These are phyloP conservation scores for Urostyla sp. DNA, from an alignment of 73 alveolate genomes.

Conservation along the genomic window DNA sequence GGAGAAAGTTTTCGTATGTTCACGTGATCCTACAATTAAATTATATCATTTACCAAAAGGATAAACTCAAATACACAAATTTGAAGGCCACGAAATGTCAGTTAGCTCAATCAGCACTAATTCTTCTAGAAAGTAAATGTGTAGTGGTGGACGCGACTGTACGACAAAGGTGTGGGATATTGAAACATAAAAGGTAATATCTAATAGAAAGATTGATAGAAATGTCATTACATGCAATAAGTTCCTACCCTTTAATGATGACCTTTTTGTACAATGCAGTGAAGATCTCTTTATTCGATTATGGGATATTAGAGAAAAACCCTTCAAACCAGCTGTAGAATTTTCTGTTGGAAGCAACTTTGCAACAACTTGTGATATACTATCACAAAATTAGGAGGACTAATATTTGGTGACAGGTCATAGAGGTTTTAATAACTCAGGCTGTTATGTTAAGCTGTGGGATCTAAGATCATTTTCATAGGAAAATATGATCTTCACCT, in stretches of 20 bases:
- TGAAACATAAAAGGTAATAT: conserved; percentile 30
- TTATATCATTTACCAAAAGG: not conserved
- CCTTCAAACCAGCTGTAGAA: conserved; percentile 30
- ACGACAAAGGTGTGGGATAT: conserved; percentile 75
- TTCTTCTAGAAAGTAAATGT: not conserved
- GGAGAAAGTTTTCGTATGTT: conserved; percentile 2
- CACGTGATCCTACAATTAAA: conserved; percentile 40
- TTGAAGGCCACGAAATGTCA: conserved; percentile 40
- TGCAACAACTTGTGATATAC: conserved; percentile 67
- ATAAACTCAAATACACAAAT: not conserved
- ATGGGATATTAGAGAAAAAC: conserved; percentile 69
- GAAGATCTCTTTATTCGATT: conserved; percentile 73
- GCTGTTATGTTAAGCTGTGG: conserved; percentile 72
- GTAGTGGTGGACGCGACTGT: conserved; percentile 73
- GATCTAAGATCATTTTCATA: conserved; percentile 62
- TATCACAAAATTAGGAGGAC: conserved; percentile 28
- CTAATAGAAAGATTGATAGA: conserved; percentile 56
- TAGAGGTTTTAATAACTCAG: conserved; percentile 73
- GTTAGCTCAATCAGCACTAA: not conserved
- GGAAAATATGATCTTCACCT: not conserved
- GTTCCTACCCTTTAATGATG: conserved; percentile 57
- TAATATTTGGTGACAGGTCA: conserved; percentile 71
- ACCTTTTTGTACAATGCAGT: conserved; percentile 64
- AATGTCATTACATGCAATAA: conserved; percentile 69
- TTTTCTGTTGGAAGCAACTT: conserved; percentile 68